phyloP scores from a whole-genome alignment of 140 eudicot species.

The Stevia rebaudiana region DNA sequence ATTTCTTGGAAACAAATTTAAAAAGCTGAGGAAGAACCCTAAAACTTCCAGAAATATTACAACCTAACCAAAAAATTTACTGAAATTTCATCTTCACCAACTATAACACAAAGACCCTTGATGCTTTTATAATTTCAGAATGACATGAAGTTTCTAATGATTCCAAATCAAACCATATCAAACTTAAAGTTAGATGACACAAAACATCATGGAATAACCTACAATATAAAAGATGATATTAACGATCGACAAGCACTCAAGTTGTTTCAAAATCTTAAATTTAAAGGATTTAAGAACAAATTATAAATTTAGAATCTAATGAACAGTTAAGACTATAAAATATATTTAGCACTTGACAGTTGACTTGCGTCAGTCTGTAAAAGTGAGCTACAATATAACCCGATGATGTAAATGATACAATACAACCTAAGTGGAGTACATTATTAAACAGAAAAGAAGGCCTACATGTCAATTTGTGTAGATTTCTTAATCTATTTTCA shows the following conservation, averaged over 20 bases:
- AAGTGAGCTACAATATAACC: no score
- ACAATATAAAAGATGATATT: not conserved
- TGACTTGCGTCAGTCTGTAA: no score
- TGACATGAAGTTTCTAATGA: not conserved
- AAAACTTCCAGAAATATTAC: not conserved
- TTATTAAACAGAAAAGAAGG: not conserved
- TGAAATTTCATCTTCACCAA: not conserved
- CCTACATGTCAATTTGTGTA: not conserved
- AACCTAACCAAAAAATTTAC: not conserved
- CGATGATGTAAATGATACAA: no score
- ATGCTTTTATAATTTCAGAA: not conserved
- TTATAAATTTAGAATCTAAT: not conserved
- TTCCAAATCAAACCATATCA: not conserved
- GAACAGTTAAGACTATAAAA: no score
- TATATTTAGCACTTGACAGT: no score
- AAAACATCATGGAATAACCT: not conserved
- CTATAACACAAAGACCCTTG: not conserved
- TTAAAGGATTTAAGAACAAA: not conserved
- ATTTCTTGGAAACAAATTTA: not conserved
- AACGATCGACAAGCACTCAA: not conserved
- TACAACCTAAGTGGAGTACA: not conserved
- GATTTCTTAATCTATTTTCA: conserved; percentile 2
- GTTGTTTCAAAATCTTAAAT: not conserved
- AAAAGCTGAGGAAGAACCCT: not conserved
- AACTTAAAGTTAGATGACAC: not conserved